Percentiles rank a stretch among this genome's conserved stretches.
Conservation (phyloP, 257 asterid species). For the Rehmannia glutinosa region DNA sequence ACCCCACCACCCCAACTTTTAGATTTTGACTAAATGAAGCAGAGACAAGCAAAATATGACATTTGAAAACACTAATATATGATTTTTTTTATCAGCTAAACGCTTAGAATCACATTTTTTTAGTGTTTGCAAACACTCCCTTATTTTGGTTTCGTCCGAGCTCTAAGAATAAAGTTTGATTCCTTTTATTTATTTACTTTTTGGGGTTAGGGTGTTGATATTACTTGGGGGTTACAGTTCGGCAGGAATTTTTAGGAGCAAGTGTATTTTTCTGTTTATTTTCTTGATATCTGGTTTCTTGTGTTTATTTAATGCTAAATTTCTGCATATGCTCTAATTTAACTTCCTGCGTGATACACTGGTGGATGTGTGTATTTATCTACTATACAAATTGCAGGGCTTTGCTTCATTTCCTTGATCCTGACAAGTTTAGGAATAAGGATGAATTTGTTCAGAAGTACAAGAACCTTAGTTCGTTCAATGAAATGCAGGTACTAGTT, state of each 20-base stretch:
- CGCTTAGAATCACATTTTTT: too few relatives aligned
- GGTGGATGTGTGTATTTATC: conserved; percentile 12
- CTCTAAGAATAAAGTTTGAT: neutral
- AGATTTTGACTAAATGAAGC: too few relatives aligned
- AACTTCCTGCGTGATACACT: neutral
- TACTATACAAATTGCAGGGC: conserved; percentile 60
- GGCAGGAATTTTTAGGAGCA: neutral
- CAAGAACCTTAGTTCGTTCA: conserved; percentile 91
- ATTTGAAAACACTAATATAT: too few relatives aligned
- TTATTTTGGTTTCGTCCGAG: too few relatives aligned
- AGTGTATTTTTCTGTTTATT: neutral
- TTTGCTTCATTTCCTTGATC: conserved; percentile 97
- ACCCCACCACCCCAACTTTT: too few relatives aligned
- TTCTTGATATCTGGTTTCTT: neutral
- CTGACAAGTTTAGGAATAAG: conserved; percentile 81
- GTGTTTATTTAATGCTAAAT: neutral
- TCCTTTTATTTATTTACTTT: neutral
- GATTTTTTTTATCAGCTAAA: too few relatives aligned
- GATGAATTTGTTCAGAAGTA: conserved; percentile 91
- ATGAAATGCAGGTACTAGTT: conserved; percentile 75
- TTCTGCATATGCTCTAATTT: neutral
- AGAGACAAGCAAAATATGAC: too few relatives aligned
- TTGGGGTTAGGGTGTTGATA: neutral
- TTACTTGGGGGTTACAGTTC: neutral
- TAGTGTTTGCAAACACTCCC: too few relatives aligned